Evolutionary conservation across 2,329 filamentous ascomycete species (phyloP).

Genomic region (Arthrobotrys iridis): DNA sequence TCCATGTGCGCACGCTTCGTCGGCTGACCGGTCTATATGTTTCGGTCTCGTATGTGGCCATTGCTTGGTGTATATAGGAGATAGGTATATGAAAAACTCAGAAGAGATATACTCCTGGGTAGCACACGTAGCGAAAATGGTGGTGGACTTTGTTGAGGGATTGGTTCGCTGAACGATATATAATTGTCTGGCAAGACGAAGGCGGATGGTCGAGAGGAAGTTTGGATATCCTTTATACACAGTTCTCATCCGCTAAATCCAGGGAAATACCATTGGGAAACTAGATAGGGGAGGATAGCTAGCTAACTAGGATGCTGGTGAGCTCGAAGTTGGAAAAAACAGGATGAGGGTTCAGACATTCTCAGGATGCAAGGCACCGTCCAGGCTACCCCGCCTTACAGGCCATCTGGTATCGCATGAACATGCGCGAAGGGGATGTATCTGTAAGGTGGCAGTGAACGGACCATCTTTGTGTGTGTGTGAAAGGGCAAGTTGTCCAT

Average conservation of each 20-base stretch:
- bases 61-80: background rate
- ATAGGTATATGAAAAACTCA: background rate
- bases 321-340: background rate
- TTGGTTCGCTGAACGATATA: background rate
- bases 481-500: constrained; percentile 5
- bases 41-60: constrained; percentile 16
- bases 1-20: constrained; percentile 29
- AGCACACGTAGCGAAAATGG: too few relatives aligned
- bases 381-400: constrained; percentile 42
- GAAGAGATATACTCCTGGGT: too few relatives aligned
- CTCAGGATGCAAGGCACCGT: constrained; percentile 44
- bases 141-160: background rate
- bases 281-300: background rate
- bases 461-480: background rate
- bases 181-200: background rate
- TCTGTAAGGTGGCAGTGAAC: background rate
- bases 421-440: background rate
- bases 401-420: constrained; percentile 48
- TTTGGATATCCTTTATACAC: background rate
- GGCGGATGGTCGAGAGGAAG: background rate
- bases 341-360: constrained; percentile 4
- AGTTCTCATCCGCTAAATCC: background rate
- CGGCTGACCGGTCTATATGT: constrained; percentile 23
- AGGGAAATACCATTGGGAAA: background rate
- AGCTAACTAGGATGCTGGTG: background rate